Evolutionary conservation across 257 asterid genomes (phyloP), one percentile per base, ranked within the genome.

Genomic region (Fraxinus excelsior): DNA sequence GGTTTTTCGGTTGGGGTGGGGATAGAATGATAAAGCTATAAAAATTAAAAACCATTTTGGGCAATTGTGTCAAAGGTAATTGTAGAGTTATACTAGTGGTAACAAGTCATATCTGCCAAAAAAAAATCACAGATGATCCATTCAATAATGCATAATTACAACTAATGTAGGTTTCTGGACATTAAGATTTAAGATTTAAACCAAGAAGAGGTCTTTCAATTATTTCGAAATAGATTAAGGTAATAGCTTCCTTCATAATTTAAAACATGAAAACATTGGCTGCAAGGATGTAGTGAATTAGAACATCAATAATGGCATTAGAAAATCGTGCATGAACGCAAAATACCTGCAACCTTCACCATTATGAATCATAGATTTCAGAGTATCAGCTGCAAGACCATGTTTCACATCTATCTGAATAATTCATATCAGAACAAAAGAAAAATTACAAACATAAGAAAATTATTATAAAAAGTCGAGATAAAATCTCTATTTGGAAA

Each of bases 371-470:
- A 95, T 85, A 34, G 84, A 80, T 84, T 85, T 86, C 80, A 95
- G 84, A 80, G 96, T 88, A 83, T 91, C 96, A 46, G 84, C 94
- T 62, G 98, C 99, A 71, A 87, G 85, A 44, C 98, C 99, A 78
- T 81, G 94, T 75, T 82, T 90, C 80, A 95, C 90, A 44, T 84
- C 91, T 81, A 95, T 94, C 97, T 92, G 75, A 21, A 62, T 28
- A 46, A 83, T 53, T 74, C 44, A 67, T 31, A 76, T 73, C 68
- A 80, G 65, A 60, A 28, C 21, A 44, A 74, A 38, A 79, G 42
- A 71, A 53, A 73, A 28, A 37, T 8, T 71, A 40, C 72, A 25
- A 10, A 64, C 53, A 14, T 23, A 49, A 11, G 75, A 80, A 62
- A 64, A 34, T 21, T 60, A 72, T 32, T 13, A 51, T 23, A 83